These are phyloP conservation scores for Trypanosoma vivax DNA, from an alignment of 208 protist genomes.

Conservation along the genomic window DNA sequence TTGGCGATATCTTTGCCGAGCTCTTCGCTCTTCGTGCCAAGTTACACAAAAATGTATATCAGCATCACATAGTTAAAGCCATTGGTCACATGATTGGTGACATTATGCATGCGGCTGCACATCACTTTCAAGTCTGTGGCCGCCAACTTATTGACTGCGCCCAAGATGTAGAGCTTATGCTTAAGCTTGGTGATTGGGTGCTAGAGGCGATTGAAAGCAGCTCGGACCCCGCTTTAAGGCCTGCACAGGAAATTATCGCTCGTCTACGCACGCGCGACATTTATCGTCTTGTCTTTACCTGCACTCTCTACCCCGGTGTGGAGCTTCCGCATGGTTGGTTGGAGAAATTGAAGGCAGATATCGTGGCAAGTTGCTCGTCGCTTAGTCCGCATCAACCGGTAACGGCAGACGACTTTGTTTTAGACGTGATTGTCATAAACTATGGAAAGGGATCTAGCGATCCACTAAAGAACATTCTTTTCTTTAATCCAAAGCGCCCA, in stretches of 20 bases:
- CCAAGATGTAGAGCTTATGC: conserved; percentile 42
- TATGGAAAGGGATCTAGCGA: conserved; percentile 82
- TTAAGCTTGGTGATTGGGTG: conserved; percentile 86
- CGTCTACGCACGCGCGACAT: conserved; percentile 33
- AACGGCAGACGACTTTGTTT: conserved; percentile 59
- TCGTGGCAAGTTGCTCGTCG: conserved; percentile 37
- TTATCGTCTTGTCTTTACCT: conserved; percentile 33
- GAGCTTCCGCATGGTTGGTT: conserved; percentile 1
- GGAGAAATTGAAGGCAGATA: conserved; percentile 6
- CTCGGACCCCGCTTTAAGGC: conserved; percentile 5
- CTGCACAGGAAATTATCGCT: conserved; percentile 21
- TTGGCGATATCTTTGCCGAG: conserved; percentile 87
- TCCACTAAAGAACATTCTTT: conserved; percentile 82
- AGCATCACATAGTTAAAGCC: conserved; percentile 91
- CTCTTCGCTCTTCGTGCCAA: conserved; percentile 94
- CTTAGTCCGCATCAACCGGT: conserved; percentile 16
- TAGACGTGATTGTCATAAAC: conserved; percentile 82
- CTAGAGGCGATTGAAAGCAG: conserved; percentile 62
- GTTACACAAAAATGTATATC: conserved; percentile 95
- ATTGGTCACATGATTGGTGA: conserved; percentile 95
- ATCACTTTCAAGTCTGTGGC: conserved; percentile 61
- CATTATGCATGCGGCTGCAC: conserved; percentile 74
- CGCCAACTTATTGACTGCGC: conserved; percentile 65
- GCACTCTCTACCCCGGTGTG: conserved; percentile 16
- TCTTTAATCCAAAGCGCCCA: conserved; percentile 87